Conservation (phyloP, 1,284 basidiomycete species). For the Puccinia coronata region DNA sequence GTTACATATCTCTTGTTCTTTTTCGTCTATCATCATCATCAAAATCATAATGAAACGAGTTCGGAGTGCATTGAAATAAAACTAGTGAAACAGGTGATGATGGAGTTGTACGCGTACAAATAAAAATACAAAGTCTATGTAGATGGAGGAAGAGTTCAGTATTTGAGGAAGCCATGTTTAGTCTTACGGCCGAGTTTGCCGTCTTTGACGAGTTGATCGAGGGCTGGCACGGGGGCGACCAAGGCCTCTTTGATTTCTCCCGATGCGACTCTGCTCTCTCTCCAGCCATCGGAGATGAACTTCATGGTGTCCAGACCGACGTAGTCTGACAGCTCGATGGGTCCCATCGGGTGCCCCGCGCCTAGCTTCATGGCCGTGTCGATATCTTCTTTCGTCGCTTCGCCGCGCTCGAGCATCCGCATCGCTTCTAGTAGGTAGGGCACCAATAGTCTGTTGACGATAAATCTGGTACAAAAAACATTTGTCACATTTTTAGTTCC, state of each 20-base stretch:
- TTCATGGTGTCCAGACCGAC: conserved; percentile 63
- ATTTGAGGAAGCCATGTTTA: conserved; percentile 62
- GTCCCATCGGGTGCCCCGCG: conserved; percentile 63
- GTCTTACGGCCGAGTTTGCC: conserved; percentile 65
- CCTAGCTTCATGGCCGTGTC: conserved; percentile 67
- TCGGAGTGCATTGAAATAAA: neutral
- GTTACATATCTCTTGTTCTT: too few species aligned
- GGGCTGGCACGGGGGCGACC: conserved; percentile 61
- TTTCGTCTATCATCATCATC: too few species aligned
- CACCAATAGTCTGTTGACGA: conserved; percentile 63
- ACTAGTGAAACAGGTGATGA: neutral
- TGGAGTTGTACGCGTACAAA: neutral
- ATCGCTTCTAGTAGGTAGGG: conserved; percentile 61
- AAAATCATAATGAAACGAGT: neutral
- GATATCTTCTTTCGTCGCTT: conserved; percentile 65
- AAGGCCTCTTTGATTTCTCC: conserved; percentile 60
- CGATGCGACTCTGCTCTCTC: conserved; percentile 58
- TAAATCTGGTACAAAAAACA: conserved; percentile 61
- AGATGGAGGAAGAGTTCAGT: conserved; percentile 46
- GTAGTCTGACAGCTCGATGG: conserved; percentile 65
- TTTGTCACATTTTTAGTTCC: neutral
- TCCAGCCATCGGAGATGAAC: conserved; percentile 64
- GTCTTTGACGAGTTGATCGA: conserved; percentile 63
- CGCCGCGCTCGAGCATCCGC: conserved; percentile 65
- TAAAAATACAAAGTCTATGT: neutral